Evolutionary conservation across 2,329 filamentous ascomycete genomes (phyloP).

Genomic region (Paecilomyces sp.): DNA sequence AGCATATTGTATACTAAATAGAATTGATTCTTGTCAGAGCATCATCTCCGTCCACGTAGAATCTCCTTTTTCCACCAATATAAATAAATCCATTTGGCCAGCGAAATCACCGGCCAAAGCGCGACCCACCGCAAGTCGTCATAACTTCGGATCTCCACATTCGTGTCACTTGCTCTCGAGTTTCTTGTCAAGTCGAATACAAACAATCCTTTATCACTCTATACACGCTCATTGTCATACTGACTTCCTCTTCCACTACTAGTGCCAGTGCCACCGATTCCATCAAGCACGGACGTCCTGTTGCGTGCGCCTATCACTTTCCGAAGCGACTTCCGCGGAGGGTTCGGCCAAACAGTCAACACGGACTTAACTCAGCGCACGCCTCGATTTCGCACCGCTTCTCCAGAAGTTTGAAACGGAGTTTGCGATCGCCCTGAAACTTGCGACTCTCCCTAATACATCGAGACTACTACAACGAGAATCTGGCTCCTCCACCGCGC

Average conservation of each 20-base stretch:
- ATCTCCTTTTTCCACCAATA: not conserved
- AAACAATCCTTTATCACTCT: not conserved
- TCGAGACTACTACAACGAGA: constrained; percentile 6
- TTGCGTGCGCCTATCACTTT: not conserved
- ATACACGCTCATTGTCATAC: not conserved
- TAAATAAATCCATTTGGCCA: not conserved
- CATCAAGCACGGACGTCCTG: not conserved
- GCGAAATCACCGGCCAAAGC: not conserved
- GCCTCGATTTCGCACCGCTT: not conserved
- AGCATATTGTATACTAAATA: not conserved
- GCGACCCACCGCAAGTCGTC: not conserved
- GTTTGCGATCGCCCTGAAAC: not conserved
- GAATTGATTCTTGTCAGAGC: not conserved
- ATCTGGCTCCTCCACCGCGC: constrained; percentile 19
- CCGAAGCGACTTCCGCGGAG: not conserved
- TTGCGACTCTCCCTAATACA: not conserved
- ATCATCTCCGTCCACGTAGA: not conserved
- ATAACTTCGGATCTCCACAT: not conserved
- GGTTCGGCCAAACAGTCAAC: not conserved
- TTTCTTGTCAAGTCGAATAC: not conserved
- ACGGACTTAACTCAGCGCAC: not conserved
- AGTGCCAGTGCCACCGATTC: not conserved
- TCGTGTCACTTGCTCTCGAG: not conserved
- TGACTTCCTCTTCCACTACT: not conserved
- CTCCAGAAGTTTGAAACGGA: not conserved